These are phyloP conservation scores for Sungouiozyma intestinalis DNA, from an alignment of 805 yeast genomes.

Conservation along the genomic window DNA sequence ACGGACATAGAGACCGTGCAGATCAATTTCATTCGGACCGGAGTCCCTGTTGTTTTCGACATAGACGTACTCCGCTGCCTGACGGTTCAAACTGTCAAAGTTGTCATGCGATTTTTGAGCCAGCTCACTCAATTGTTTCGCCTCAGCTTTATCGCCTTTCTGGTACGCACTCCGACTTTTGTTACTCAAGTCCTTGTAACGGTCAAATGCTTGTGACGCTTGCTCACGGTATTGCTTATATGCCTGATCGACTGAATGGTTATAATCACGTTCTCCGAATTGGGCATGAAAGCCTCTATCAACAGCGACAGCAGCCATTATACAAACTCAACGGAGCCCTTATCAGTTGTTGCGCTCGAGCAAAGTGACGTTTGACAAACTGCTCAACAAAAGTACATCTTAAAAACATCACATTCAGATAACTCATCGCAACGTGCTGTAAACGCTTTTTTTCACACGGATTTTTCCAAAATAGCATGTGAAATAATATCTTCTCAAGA, in stretches of 20 bases:
- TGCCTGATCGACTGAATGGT: slow-evolving; percentile 58
- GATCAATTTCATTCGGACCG: slow-evolving; percentile 76
- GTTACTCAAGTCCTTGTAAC: slow-evolving; percentile 43
- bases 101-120: slow-evolving; percentile 48
- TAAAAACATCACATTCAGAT: not conserved
- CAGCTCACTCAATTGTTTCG: slow-evolving; percentile 60
- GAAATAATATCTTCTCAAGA: no score
- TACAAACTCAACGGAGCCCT: not conserved
- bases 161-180: slow-evolving; percentile 73
- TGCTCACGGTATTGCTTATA: slow-evolving; percentile 52
- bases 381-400: not conserved
- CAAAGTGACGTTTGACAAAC: not conserved
- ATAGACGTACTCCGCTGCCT: slow-evolving; percentile 88
- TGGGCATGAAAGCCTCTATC: slow-evolving; percentile 9
- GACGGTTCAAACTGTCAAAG: slow-evolving; percentile 60
- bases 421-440: not conserved
- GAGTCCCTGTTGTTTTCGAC: slow-evolving; percentile 81
- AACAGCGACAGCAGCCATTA: slow-evolving; percentile 4
- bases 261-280: slow-evolving; percentile 40
- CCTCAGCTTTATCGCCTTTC: slow-evolving; percentile 60
- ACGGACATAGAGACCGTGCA: slow-evolving; percentile 83
- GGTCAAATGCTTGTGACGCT: slow-evolving; percentile 59
- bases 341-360: no score
- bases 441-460: not conserved
- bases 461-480: not conserved